Conservation (phyloP, 2,329 filamentous ascomycete species). For the Colletotrichum filicis region DNA sequence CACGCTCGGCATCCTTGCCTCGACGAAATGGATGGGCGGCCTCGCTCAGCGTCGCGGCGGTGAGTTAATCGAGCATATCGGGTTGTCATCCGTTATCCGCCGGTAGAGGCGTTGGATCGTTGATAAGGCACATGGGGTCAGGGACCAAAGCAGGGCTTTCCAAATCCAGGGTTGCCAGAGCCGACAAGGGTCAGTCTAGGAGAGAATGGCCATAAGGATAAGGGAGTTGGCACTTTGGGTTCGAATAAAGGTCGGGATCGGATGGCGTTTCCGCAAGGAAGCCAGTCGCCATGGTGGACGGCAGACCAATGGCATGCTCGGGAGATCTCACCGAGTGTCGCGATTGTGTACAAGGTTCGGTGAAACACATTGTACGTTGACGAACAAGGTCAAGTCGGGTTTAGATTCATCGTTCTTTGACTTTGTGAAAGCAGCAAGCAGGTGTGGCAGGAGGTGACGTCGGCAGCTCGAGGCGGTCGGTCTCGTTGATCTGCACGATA, state of each 20-base stretch:
- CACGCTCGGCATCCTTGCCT: no score
- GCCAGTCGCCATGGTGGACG: not conserved
- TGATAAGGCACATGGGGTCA: conserved; percentile 7
- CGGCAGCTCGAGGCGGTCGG: not conserved
- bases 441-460: not conserved
- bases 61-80: conserved; percentile 12
- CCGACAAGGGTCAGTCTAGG: not conserved
- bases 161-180: not conserved
- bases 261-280: conserved; percentile 9
- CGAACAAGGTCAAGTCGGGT: not conserved
- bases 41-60: conserved; percentile 13
- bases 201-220: not conserved
- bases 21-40: not conserved
- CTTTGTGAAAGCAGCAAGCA: not conserved
- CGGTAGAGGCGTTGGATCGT: not conserved
- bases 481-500: not conserved
- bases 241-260: not conserved
- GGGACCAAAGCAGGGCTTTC: not conserved
- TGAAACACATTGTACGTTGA: not conserved
- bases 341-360: not conserved
- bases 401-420: not conserved
- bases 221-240: no score
- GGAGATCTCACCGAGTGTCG: not conserved
- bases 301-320: not conserved
- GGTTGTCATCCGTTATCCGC: not conserved